Conservation (phyloP, 257 asterid species). For the Fraxinus pennsylvanica region DNA sequence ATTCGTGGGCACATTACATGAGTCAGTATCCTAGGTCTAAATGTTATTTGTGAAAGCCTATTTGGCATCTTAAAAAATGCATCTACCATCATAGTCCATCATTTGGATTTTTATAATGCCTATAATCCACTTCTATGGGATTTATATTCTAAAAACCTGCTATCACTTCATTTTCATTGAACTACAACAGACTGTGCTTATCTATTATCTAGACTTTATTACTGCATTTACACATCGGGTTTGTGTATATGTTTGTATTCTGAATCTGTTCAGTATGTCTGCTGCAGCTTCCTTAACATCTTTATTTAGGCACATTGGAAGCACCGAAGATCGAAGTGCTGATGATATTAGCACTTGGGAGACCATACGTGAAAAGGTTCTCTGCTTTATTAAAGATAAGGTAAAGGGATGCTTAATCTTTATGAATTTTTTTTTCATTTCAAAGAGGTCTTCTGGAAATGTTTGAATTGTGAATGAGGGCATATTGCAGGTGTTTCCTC, state of each 20-base stretch:
- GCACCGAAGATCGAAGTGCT: conserved; percentile 71
- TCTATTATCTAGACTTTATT: background rate
- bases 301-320: conserved; percentile 79
- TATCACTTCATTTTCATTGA: background rate
- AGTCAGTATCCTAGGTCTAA: background rate
- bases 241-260: conserved; percentile 9
- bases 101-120: background rate
- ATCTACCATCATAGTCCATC: conserved; percentile 10
- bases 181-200: background rate
- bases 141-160: conserved; percentile 14
- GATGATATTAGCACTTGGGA: conserved; percentile 83
- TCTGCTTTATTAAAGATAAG: conserved; percentile 84
- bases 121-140: background rate
- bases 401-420: conserved; percentile 31
- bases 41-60: conserved; percentile 2
- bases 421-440: background rate
- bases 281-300: conserved; percentile 89
- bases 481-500: conserved; percentile 73
- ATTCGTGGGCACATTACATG: background rate
- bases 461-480: conserved; percentile 17
- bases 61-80: conserved; percentile 15
- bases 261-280: conserved; percentile 30
- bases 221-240: conserved; percentile 4
- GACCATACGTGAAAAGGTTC: conserved; percentile 81
- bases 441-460: background rate